These are phyloP conservation scores for Picea abies DNA, from an alignment of 83 land plant species.

Conservation along the genomic window DNA sequence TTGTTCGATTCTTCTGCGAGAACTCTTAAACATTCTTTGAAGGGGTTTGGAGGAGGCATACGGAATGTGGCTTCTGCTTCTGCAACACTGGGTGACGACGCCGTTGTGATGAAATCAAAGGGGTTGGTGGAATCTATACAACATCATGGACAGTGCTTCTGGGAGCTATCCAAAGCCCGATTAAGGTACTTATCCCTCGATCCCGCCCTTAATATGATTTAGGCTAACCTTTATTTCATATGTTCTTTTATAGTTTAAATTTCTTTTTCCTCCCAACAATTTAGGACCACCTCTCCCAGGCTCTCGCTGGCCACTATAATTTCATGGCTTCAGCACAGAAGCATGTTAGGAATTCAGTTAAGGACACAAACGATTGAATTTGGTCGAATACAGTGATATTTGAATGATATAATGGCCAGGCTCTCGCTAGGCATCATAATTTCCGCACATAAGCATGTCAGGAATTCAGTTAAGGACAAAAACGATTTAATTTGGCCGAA, in stretches of 20 bases:
- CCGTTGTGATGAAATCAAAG: slow-evolving; percentile 8
- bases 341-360: neutral
- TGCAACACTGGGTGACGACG: neutral
- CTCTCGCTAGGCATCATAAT: too few species aligned
- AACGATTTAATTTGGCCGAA: neutral
- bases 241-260: neutral
- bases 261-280: neutral
- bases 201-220: neutral
- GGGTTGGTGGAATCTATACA: slow-evolving; percentile 24
- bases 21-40: neutral
- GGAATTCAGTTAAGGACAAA: neutral
- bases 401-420: neutral
- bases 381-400: neutral
- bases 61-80: neutral
- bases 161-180: slow-evolving; percentile 87
- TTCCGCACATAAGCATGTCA: neutral
- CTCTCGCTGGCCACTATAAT: too few species aligned
- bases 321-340: neutral
- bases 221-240: neutral
- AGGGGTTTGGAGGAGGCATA: neutral
- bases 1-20: neutral
- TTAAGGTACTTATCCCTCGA: slow-evolving; percentile 49
- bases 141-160: slow-evolving; percentile 77
- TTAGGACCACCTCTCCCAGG: too few species aligned
- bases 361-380: neutral